Evolutionary conservation across 1,284 basidiomycete species (phyloP).

Genomic region (Rhizoctonia solani): DNA sequence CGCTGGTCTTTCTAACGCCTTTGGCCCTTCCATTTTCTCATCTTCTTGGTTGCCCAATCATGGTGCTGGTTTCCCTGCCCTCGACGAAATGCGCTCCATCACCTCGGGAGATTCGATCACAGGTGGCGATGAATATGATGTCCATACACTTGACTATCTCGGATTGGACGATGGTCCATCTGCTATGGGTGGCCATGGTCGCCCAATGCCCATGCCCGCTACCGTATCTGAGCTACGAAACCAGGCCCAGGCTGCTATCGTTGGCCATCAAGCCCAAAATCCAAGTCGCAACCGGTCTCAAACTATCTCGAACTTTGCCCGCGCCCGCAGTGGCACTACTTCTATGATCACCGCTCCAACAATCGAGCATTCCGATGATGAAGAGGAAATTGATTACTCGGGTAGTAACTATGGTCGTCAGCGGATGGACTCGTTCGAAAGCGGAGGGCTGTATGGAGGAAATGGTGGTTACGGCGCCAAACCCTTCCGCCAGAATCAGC

Average conservation of each 20-base stretch:
- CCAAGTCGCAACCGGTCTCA: conserved; percentile 82
- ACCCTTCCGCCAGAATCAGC: conserved; percentile 70
- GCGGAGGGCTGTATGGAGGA: conserved; percentile 35
- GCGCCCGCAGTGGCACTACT: conserved; percentile 65
- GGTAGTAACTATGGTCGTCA: conserved; percentile 52
- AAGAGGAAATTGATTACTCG: conserved; percentile 65
- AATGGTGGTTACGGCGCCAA: conserved; percentile 54
- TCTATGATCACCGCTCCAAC: conserved; percentile 56
- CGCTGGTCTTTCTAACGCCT: conserved; percentile 75
- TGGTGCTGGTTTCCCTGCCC: conserved; percentile 51
- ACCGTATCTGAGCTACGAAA: conserved; percentile 82
- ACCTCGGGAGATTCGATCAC: conserved; percentile 67
- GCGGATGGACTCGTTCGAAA: conserved; percentile 63
- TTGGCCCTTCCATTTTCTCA: conserved; percentile 83
- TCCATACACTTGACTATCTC: conserved; percentile 92
- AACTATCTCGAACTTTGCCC: conserved; percentile 74
- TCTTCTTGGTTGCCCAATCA: conserved; percentile 81
- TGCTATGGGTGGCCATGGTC: conserved; percentile 47
- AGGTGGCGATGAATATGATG: conserved; percentile 83
- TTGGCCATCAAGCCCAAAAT: conserved; percentile 71
- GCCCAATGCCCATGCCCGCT: conserved; percentile 64
- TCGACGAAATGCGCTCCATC: conserved; percentile 79
- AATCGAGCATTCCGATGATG: conserved; percentile 62
- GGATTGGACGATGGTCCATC: conserved; percentile 75
- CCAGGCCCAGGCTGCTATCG: conserved; percentile 86